Percentiles rank a stretch among this genome's conserved stretches.
Conservation (phyloP, 1,284 basidiomycete genomes). For the Golubevia sp. region DNA sequence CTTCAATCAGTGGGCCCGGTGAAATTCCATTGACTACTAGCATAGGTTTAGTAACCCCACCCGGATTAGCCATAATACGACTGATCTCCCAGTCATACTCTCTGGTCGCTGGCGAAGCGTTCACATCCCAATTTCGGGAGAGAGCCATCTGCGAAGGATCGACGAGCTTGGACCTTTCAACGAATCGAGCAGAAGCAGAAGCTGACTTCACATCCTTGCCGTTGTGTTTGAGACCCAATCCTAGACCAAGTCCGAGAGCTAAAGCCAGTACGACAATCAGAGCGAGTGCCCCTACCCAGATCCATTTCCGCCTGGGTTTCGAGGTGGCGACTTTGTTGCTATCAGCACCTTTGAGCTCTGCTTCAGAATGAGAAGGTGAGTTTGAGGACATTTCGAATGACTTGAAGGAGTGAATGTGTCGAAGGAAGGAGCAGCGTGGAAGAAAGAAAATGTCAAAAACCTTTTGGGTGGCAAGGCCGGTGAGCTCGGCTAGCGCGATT, state of each 20-base stretch:
- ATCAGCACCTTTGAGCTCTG: not conserved
- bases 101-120: slow-evolving; percentile 33
- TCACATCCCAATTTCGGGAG: slow-evolving; percentile 19
- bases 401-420: too few relatives aligned
- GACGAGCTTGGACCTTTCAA: slow-evolving; percentile 16
- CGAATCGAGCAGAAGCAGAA: slow-evolving; percentile 7
- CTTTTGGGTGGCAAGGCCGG: too few relatives aligned
- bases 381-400: not conserved
- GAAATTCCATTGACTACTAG: slow-evolving; percentile 67
- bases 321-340: not conserved
- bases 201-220: slow-evolving; percentile 14
- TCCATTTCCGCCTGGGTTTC: not conserved
- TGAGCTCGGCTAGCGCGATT: too few relatives aligned
- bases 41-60: slow-evolving; percentile 63
- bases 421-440: too few relatives aligned
- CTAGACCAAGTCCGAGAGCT: slow-evolving; percentile 63
- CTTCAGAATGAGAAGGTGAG: not conserved
- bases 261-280: slow-evolving; percentile 56
- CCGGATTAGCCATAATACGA: slow-evolving; percentile 56
- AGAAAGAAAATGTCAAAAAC: too few relatives aligned
- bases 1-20: slow-evolving; percentile 39
- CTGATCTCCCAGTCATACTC: slow-evolving; percentile 26
- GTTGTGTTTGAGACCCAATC: slow-evolving; percentile 60
- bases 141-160: slow-evolving; percentile 31
- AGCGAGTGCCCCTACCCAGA: not conserved